Evolutionary conservation across 1,284 basidiomycete genomes (phyloP), one percentile per base, ranked within the genome.

Genomic region (Leucoagaricus sp.): DNA sequence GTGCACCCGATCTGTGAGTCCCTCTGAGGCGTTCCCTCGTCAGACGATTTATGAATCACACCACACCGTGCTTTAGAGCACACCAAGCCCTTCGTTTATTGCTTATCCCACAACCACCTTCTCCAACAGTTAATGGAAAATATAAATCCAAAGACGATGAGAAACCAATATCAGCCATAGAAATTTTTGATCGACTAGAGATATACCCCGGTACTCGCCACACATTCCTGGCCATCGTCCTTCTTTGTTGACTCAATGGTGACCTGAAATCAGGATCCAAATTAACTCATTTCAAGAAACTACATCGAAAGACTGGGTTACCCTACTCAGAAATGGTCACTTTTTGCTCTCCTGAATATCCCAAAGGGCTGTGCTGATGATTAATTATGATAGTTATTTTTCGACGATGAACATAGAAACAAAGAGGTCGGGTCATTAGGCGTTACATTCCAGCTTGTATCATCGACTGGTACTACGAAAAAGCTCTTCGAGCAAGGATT

Each of bases 281-380:
- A 71, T 72, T 93, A 17, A 78, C 78, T 5, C 94, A 96, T 66
- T 96, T 96, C 75, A 84, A 82, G 67, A 78, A 81, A 55, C 68
- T 95, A 45, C 89, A 92, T 67, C 75, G 86, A 60, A 83, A 85
- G 64, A 96, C 93, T 0, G 88, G 87, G 0, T 85, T 96, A 50
- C 85, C 91, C 0, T 95, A 93, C 65, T 81, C 83, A 3, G 87
- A 94, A 63, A 95, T 94, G 93, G 90, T 89, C 49, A 13, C 77
- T 59, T 28, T 15, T 25, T 28, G 52, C 38, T 51, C 10, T 13
- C 9, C 12, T 8, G 23, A 31, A 19, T 17, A 28, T 33, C 8
- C 31, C 9, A 33, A 13, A 31, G 4, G 13, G 15, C 9, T 15
- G 26, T 9, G 17, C 13, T 31, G 10, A 26, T 21, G 23, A 29